A percentile compares a stretch with the other conserved stretches of the same genome.
Conservation (phyloP, 176 grass and related monocot genomes). For the Avena atlantica region DNA sequence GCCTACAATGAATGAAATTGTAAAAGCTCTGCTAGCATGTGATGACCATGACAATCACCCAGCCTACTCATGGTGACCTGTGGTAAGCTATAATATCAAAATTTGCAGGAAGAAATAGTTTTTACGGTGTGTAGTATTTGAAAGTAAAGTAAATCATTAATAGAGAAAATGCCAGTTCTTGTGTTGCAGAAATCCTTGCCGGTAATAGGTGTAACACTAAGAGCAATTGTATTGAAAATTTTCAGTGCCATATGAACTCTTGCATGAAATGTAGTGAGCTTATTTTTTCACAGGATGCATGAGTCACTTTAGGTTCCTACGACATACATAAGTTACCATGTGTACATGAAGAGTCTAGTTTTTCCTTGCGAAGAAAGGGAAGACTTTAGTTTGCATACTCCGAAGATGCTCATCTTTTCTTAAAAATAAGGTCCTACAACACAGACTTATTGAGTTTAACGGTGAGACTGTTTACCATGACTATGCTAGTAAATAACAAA, state of each 20-base stretch:
- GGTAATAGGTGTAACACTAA: background rate
- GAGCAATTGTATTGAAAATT: background rate
- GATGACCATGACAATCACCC: conserved; percentile 43
- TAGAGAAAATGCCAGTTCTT: background rate
- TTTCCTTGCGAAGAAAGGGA: background rate
- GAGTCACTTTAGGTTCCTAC: background rate
- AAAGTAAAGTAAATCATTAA: background rate
- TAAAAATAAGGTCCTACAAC: background rate
- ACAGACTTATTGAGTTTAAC: background rate
- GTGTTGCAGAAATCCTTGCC: conserved; percentile 19
- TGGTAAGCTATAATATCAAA: conserved; percentile 12
- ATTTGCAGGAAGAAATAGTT: conserved; percentile 13
- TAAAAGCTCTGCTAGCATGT: conserved; percentile 9
- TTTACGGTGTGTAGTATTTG: background rate
- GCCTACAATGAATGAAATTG: conserved; percentile 36
- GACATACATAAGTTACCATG: background rate
- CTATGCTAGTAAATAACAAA: background rate
- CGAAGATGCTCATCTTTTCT: background rate
- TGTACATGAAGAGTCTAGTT: background rate
- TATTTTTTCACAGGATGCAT: background rate
- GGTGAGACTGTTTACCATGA: background rate
- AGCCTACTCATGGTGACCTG: conserved; percentile 39
- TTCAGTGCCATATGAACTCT: background rate
- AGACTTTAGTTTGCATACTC: conserved; percentile 5
- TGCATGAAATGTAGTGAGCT: background rate